These are phyloP conservation scores for Aureobasidium lini DNA, from an alignment of 2,329 filamentous ascomycete species.

Conservation along the genomic window DNA sequence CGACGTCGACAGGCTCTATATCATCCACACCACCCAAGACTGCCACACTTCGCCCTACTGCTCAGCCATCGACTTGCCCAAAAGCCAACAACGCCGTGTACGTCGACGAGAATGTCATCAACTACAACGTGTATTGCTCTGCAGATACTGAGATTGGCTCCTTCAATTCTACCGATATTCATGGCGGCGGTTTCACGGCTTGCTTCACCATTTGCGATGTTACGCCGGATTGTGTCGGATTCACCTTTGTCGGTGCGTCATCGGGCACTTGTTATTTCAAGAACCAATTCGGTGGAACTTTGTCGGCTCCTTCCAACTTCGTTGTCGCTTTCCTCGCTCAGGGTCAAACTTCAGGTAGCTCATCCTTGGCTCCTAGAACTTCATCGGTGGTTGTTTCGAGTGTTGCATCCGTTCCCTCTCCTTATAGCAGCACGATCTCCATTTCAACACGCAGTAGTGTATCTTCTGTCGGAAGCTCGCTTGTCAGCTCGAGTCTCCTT, in stretches of 20 bases:
- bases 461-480: neutral
- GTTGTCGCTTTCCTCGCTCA: slow-evolving; percentile 13
- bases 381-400: neutral
- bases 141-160: slow-evolving; percentile 12
- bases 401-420: neutral
- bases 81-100: slow-evolving; percentile 11
- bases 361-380: neutral
- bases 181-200: slow-evolving; percentile 16
- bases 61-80: slow-evolving; percentile 12
- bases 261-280: slow-evolving; percentile 17
- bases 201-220: slow-evolving; percentile 19
- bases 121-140: slow-evolving; percentile 18
- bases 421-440: neutral
- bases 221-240: slow-evolving; percentile 14
- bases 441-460: neutral
- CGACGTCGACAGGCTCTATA: neutral
- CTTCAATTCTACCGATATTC: neutral
- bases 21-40: slow-evolving; percentile 12
- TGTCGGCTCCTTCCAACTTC: slow-evolving; percentile 8
- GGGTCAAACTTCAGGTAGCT: neutral
- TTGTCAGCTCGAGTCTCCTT: neutral
- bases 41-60: neutral
- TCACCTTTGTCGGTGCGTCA: slow-evolving; percentile 14
- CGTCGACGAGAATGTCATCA: slow-evolving; percentile 13
- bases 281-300: neutral